phyloP scores from a whole-genome alignment of 2,329 filamentous ascomycete species.

The Hymenoscyphus fructigenus region DNA sequence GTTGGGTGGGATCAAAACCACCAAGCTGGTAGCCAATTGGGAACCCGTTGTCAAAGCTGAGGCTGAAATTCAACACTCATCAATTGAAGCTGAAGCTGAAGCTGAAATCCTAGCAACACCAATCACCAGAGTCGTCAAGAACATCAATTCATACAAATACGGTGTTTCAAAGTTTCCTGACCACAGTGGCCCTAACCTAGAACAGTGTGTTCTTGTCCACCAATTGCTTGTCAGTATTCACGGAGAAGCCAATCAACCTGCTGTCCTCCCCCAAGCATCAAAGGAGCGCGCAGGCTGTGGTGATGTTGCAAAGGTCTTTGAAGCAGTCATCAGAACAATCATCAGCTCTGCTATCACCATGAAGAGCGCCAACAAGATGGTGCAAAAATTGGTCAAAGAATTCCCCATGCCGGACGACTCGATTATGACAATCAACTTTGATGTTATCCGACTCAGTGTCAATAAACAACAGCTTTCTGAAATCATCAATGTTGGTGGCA shows the following conservation, averaged over 20 bases:
- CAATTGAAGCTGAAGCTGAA: too few relatives aligned
- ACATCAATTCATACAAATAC: too few relatives aligned
- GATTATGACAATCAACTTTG: conserved; percentile 73
- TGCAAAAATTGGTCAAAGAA: conserved; percentile 61
- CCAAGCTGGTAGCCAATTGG: too few relatives aligned
- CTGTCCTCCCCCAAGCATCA: conserved; percentile 68
- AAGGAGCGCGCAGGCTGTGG: conserved; percentile 68
- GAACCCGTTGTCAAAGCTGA: not conserved
- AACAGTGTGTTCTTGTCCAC: conserved; percentile 69
- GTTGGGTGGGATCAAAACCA: not conserved
- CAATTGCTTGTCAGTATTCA: conserved; percentile 64
- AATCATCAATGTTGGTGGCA: conserved; percentile 68
- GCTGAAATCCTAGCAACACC: not conserved
- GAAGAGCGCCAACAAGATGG: conserved; percentile 59
- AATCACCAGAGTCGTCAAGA: conserved; percentile 1
- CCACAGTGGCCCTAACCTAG: conserved; percentile 54
- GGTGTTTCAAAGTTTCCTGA: not conserved
- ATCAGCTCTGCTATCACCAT: conserved; percentile 53
- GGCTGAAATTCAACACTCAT: too few relatives aligned
- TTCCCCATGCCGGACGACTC: conserved; percentile 57
- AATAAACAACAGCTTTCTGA: conserved; percentile 33
- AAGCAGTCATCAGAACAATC: conserved; percentile 53
- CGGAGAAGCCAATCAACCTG: conserved; percentile 62
- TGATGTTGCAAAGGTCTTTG: conserved; percentile 54
- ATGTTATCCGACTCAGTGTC: conserved; percentile 61